Evolutionary conservation across 202 grass and related monocot genomes (phyloP), one percentile per base, ranked within the genome.

Genomic region (Schoenoplectus triqueter): DNA sequence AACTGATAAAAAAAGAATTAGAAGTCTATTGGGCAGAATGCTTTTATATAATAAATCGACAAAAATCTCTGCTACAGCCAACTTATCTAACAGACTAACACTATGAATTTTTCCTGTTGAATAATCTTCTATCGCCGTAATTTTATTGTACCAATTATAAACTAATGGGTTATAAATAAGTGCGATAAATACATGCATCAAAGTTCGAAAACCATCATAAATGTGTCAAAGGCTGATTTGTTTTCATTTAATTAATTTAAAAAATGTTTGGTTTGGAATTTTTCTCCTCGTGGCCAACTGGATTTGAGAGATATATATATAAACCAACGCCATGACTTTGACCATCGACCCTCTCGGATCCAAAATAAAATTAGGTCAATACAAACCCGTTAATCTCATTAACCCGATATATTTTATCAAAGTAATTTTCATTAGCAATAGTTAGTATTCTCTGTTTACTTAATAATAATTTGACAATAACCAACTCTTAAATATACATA

Each of bases 261-360:
- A 44, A 83, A 83, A 69, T 65, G 5, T 52, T 55, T 41, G 22
- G 42, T 39, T 83, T 50, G 62, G 64, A 71, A 70, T 57, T 83
- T 47, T 20, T 83, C 81, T 83, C 14, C 19, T 17, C 18, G 52
- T 55, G 64, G 66, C 49, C 66, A 83, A 69, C 71, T 83, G 49
- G 17, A 45, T 70, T 69, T 45, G 66, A 83, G 65, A 70, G 52
- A 60, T 5, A 71, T 11, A 60, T 5, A 71, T 11, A 56, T 50
- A 15, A 49, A 83, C 81, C 65, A 60, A 83, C 4, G 64, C 63
- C 21, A 56, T 49, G 51, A 83, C 64, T 83, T 55, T 83, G 81
- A 83, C 81, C 49, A 83, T 65, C 50, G 81, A 70, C 65, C 45
- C 7, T 71, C 0, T 54, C 6, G 61, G 81, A 71, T 69, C 64